These are phyloP conservation scores for Cordyceps cateniannulata DNA, from an alignment of 2,329 filamentous ascomycete genomes.

Conservation along the genomic window DNA sequence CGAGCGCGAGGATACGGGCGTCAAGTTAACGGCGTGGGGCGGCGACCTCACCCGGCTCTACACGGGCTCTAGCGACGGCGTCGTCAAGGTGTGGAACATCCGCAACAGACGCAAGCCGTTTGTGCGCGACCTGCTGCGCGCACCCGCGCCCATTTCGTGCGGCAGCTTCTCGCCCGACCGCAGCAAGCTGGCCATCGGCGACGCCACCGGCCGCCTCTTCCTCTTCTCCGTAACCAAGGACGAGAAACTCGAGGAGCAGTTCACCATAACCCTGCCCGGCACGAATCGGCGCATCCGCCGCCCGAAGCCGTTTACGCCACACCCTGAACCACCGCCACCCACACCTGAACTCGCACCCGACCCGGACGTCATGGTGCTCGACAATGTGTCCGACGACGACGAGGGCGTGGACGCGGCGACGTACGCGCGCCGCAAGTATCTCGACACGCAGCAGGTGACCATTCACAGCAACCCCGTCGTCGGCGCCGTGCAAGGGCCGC, in stretches of 20 bases:
- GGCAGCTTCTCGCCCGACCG: constrained; percentile 53
- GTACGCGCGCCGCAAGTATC: constrained; percentile 23
- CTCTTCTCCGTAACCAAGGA: constrained; percentile 44
- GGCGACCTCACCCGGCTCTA: constrained; percentile 51
- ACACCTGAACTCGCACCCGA: constrained; percentile 23
- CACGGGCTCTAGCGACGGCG: constrained; percentile 57
- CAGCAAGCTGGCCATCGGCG: constrained; percentile 50
- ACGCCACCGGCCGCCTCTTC: constrained; percentile 55
- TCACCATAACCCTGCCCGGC: constrained; percentile 30
- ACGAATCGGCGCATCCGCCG: constrained; percentile 32
- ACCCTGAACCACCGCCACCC: constrained; percentile 38
- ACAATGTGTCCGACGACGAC: constrained; percentile 13
- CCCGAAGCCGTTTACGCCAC: constrained; percentile 43
- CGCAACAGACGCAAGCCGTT: constrained; percentile 37
- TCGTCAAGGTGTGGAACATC: constrained; percentile 58
- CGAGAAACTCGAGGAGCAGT: constrained; percentile 28
- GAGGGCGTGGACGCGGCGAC: not conserved
- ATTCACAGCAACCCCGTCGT: constrained; percentile 39
- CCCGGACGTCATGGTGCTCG: constrained; percentile 9
- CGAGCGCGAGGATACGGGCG: constrained; percentile 52
- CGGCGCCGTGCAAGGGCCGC: constrained; percentile 50
- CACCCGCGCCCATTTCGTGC: constrained; percentile 49
- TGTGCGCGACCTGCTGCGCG: constrained; percentile 47
- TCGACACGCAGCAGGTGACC: constrained; percentile 35
- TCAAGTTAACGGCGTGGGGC: constrained; percentile 60